Evolutionary conservation across 441 rosid genomes (phyloP).

Genomic region (Viola pubescens): DNA sequence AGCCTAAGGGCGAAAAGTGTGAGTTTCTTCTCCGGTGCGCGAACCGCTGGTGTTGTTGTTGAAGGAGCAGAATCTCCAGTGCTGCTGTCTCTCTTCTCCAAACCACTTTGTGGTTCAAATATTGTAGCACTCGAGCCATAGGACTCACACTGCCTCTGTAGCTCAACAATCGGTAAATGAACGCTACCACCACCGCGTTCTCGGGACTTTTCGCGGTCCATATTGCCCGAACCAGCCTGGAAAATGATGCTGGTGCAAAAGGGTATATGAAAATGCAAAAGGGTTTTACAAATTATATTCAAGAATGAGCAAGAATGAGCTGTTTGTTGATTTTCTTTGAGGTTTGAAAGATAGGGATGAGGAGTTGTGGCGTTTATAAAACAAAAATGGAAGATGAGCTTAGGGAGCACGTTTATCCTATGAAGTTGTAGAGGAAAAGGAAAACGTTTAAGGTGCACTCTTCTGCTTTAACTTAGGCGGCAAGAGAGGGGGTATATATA

Average conservation of each 20-base stretch:
- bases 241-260: background rate
- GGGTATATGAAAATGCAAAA: background rate
- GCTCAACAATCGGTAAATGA: slow-evolving; percentile 41
- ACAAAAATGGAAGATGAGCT: slow-evolving; percentile 24
- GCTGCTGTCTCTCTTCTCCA: slow-evolving; percentile 49
- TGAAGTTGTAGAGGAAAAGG: slow-evolving; percentile 35
- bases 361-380: slow-evolving; percentile 13
- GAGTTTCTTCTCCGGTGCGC: slow-evolving; percentile 76
- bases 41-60: slow-evolving; percentile 11
- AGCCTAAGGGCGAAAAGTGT: slow-evolving; percentile 86
- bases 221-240: slow-evolving; percentile 13
- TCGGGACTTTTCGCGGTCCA: slow-evolving; percentile 32
- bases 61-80: slow-evolving; percentile 26
- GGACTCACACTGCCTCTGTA: slow-evolving; percentile 37
- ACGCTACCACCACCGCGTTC: slow-evolving; percentile 47
- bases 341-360: background rate
- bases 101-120: slow-evolving; percentile 43
- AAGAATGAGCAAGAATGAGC: background rate
- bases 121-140: slow-evolving; percentile 43
- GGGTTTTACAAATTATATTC: background rate
- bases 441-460: slow-evolving; percentile 24
- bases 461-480: slow-evolving; percentile 25
- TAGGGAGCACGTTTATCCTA: slow-evolving; percentile 38
- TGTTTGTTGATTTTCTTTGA: background rate
- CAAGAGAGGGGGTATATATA: slow-evolving; percentile 14